Conservation (phyloP, 2,329 filamentous ascomycete genomes). For the Mollisiaceae sp. region DNA sequence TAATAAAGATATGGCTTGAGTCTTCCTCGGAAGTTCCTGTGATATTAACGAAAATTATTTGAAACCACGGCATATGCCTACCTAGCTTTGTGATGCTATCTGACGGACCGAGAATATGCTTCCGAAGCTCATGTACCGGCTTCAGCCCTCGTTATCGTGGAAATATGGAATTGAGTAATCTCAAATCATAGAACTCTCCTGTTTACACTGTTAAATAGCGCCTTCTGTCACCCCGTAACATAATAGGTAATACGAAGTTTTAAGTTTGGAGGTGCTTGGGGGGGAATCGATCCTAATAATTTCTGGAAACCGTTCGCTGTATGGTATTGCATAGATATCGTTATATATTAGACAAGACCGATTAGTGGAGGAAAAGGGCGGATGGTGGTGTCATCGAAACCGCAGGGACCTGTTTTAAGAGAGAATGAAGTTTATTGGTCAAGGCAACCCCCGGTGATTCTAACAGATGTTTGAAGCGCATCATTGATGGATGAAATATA, state of each 20-base stretch:
- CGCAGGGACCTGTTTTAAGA: not conserved
- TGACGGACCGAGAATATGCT: not conserved
- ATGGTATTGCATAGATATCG: not conserved
- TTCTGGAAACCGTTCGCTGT: not conserved
- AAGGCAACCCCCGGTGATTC: not conserved
- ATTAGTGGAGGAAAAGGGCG: not conserved
- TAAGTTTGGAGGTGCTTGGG: not conserved
- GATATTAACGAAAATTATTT: not conserved
- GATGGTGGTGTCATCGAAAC: slow-evolving; percentile 6
- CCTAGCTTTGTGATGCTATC: not conserved
- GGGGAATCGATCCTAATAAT: not conserved
- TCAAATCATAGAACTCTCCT: not conserved
- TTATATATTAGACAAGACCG: not conserved
- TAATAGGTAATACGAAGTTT: not conserved
- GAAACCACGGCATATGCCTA: not conserved
- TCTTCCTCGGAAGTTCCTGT: not conserved
- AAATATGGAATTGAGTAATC: not conserved
- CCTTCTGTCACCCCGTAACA: not conserved
- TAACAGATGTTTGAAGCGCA: not conserved
- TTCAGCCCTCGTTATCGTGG: not conserved
- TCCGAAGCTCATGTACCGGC: not conserved
- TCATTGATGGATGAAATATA: not conserved
- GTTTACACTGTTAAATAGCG: not conserved
- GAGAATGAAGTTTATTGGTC: not conserved
- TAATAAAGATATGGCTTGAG: not conserved